Evolutionary conservation across 208 protist species (phyloP).

Genomic region (Trypanosomatidae sp.): DNA sequence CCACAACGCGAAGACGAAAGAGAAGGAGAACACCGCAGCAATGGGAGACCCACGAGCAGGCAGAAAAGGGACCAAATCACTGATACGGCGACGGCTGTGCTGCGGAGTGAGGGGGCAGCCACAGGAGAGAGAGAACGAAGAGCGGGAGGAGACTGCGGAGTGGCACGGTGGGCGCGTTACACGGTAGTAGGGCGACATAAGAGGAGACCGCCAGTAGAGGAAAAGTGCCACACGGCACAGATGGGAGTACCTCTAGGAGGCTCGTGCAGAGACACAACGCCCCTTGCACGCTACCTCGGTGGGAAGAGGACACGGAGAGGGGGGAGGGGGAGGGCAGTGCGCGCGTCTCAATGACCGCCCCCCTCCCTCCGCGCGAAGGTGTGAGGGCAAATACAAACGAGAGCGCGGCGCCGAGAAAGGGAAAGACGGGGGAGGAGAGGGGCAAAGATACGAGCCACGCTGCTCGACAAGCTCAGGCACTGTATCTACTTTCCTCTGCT

Average conservation of each 20-base stretch:
- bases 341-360: neutral
- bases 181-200: neutral
- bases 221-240: neutral
- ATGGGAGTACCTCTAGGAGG: no score
- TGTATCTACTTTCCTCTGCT: neutral
- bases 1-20: neutral
- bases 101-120: neutral
- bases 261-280: neutral
- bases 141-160: neutral
- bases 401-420: neutral
- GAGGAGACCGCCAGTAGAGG: neutral
- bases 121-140: neutral
- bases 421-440: neutral
- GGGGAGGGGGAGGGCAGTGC: no score
- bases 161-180: neutral
- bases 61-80: neutral
- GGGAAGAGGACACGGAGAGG: neutral
- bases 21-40: conserved; percentile 2
- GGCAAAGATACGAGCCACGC: neutral
- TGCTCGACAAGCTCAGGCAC: neutral
- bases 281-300: neutral
- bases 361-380: neutral
- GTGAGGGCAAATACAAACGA: neutral
- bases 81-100: neutral
- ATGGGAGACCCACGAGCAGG: neutral